phyloP scores from a whole-genome alignment of 2,329 filamentous ascomycete genomes.

The Alternaria panax region DNA sequence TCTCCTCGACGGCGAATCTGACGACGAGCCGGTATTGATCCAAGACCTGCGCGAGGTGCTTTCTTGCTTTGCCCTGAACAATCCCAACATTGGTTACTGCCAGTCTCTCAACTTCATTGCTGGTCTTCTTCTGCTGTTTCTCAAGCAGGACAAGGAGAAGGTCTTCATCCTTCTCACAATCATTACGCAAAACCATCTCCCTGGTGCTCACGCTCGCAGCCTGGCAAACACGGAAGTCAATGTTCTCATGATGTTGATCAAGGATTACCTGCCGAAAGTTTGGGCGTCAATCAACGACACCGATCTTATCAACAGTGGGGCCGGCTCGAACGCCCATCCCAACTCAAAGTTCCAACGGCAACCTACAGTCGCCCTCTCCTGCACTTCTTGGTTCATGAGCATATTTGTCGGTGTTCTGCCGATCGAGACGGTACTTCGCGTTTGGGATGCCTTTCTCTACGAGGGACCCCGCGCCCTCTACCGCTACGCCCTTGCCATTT shows the following conservation, averaged over 20 bases:
- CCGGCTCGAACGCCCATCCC: constrained; percentile 44
- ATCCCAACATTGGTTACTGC: constrained; percentile 91
- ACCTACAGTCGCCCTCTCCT: constrained; percentile 89
- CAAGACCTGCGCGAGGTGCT: constrained; percentile 83
- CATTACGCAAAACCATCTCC: constrained; percentile 85
- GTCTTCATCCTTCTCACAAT: constrained; percentile 93
- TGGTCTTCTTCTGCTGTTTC: constrained; percentile 85
- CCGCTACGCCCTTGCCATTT: constrained; percentile 86
- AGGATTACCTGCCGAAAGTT: constrained; percentile 80
- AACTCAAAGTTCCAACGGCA: constrained; percentile 60
- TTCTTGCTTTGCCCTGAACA: constrained; percentile 88
- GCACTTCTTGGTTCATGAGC: constrained; percentile 98
- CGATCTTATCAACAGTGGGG: constrained; percentile 56
- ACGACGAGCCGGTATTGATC: constrained; percentile 77
- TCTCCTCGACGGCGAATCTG: constrained; percentile 39
- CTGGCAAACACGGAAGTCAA: constrained; percentile 93
- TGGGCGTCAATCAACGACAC: constrained; percentile 90
- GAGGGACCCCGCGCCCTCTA: constrained; percentile 95
- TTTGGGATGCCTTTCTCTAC: constrained; percentile 97
- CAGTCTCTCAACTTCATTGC: constrained; percentile 96
- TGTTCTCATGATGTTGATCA: constrained; percentile 86
- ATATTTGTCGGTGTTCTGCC: constrained; percentile 93
- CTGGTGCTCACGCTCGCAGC: constrained; percentile 88
- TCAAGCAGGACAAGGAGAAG: constrained; percentile 82
- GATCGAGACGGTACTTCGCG: constrained; percentile 87